Conservation (phyloP, 2,329 filamentous ascomycete species). For the Furcasterigmium sp. region DNA sequence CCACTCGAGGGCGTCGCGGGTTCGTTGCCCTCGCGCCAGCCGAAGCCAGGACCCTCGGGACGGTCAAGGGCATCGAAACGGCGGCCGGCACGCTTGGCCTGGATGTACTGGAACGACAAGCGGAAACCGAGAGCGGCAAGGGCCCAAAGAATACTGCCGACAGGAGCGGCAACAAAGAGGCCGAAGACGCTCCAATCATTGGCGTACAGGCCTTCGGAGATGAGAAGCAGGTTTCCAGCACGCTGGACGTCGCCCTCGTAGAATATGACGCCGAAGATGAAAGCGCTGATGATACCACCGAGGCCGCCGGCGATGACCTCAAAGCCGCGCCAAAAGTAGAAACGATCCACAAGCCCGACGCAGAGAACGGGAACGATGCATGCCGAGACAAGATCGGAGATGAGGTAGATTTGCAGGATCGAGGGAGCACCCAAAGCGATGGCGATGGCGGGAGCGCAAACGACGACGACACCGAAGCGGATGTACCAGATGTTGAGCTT, state of each 20-base stretch:
- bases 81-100: constrained; percentile 51
- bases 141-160: constrained; percentile 70
- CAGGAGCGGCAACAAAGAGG: constrained; percentile 73
- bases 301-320: constrained; percentile 75
- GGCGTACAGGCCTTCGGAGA: constrained; percentile 69
- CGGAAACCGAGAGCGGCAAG: constrained; percentile 57
- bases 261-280: constrained; percentile 76
- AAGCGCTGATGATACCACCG: constrained; percentile 73
- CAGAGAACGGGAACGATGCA: constrained; percentile 70
- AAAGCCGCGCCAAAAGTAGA: constrained; percentile 73
- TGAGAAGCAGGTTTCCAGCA: constrained; percentile 63
- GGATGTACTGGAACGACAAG: constrained; percentile 50
- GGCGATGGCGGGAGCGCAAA: constrained; percentile 71
- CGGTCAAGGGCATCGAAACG: constrained; percentile 65
- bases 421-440: constrained; percentile 69
- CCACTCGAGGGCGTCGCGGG: constrained; percentile 12
- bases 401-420: constrained; percentile 77
- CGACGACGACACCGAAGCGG: constrained; percentile 59
- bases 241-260: constrained; percentile 65
- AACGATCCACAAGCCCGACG: constrained; percentile 61
- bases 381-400: constrained; percentile 74
- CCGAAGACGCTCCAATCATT: constrained; percentile 80
- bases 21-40: neutral
- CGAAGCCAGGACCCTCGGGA: constrained; percentile 23
- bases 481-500: constrained; percentile 71